Evolutionary conservation across 768 basidiomycete species (phyloP), one percentile per base, ranked within the genome.

Genomic region (Tylopilus felleus): DNA sequence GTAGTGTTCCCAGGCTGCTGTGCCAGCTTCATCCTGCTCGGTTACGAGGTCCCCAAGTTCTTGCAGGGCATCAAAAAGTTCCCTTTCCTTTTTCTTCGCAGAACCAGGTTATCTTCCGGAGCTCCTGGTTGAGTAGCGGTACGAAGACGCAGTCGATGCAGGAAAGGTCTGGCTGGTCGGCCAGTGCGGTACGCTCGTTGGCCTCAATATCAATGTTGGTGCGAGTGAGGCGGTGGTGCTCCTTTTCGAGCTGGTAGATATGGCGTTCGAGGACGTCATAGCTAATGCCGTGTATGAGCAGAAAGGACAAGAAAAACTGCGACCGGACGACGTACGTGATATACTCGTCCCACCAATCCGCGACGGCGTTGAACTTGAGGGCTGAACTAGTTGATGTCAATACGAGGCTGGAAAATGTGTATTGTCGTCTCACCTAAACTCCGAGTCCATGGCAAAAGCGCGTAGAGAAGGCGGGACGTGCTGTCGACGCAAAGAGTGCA

Each of bases 281-380:
- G n/a, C 90, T 92, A 59, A 33, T n/a, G n/a, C 14, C 5, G 22
- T 10, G 33, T 1, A 17, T 41, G 21, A 23, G 40, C 5, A 14
- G 7, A 5, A 14, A 23, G n/a, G 46, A 16, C 23, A 7, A 16
- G 13, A 3, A 44, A 31, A 19, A 33, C 28, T 7, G n/a, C 13
- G 16, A 9, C 3, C n/a, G 10, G 35, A 42, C n/a, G n/a, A n/a
- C 88, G 57, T 62, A 93, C 85, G 87, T 81, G 42, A 95, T 90
- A 67, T 95, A 95, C 47, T 93, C 86, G 57, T 92, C 89, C 86
- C 88, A 90, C 92, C 92, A 94, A 47, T 95, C 92, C 0, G 91
- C 77, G 23, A 93, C 88, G 3, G 91, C 89, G 61, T 95, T 95
- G 73, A 94, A 94, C 69, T 92, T 90, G 64, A 94, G 80, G 9